Conservation (phyloP, 495 filamentous ascomycete genomes). For the Neurospora sp. region DNA sequence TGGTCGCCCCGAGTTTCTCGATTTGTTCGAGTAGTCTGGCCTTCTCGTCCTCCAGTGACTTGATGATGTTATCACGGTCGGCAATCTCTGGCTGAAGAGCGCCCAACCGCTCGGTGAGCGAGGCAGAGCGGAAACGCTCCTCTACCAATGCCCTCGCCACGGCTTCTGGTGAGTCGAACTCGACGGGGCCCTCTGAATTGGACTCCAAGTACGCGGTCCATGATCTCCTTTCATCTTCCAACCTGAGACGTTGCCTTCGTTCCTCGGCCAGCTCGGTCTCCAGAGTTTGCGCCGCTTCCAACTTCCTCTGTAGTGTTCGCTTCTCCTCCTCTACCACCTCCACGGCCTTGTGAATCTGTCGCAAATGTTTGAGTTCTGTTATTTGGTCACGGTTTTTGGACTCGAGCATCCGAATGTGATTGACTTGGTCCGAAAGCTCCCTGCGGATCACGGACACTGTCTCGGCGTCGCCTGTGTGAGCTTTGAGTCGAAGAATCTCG, state of each 20-base stretch:
- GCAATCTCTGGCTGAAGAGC: conserved; percentile 65
- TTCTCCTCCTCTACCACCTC: conserved; percentile 98
- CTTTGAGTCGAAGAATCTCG: conserved; percentile 70
- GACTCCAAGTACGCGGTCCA: conserved; percentile 80
- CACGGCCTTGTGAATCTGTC: conserved; percentile 69
- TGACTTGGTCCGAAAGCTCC: conserved; percentile 78
- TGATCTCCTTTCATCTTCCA: conserved; percentile 78
- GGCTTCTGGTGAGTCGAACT: conserved; percentile 82
- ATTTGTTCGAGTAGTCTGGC: conserved; percentile 51
- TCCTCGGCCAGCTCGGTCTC: conserved; percentile 67
- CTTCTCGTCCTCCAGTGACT: conserved; percentile 58
- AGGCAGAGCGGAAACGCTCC: conserved; percentile 68
- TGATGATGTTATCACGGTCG: conserved; percentile 72
- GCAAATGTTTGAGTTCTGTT: conserved; percentile 69
- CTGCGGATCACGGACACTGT: conserved; percentile 71
- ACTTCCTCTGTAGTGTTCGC: conserved; percentile 62
- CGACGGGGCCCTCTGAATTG: conserved; percentile 42
- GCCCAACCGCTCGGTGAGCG: conserved; percentile 68
- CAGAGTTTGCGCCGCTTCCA: conserved; percentile 65
- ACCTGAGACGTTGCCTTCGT: conserved; percentile 67
- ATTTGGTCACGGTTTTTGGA: conserved; percentile 66
- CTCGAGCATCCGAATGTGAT: conserved; percentile 78
- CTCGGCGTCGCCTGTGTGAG: conserved; percentile 76
- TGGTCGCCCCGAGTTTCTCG: conserved; percentile 51
- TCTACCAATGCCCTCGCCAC: conserved; percentile 75